Percentiles rank a stretch among this genome's conserved stretches.
Conservation (phyloP, 139 green algal genomes). For the Marvania coccoides region DNA sequence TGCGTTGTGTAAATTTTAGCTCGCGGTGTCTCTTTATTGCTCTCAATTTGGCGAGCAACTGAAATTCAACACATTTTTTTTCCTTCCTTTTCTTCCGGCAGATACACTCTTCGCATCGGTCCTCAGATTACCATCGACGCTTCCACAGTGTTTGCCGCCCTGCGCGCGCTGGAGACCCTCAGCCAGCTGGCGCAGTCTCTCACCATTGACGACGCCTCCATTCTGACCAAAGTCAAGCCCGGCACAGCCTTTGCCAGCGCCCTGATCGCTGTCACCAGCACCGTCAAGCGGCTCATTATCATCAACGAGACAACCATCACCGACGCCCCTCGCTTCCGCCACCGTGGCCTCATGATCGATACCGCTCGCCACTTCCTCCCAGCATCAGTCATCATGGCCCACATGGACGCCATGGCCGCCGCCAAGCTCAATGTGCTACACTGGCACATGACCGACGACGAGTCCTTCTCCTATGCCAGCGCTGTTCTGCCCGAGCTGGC, state of each 20-base stretch:
- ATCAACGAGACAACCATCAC: constrained; percentile 13
- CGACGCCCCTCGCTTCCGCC: constrained; percentile 20
- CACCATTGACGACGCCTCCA: no score
- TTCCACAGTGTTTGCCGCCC: constrained; percentile 24
- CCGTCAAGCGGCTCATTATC: background rate
- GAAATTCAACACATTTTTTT: no score
- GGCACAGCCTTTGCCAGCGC: background rate
- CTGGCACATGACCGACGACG: constrained; percentile 54
- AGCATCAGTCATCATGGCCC: constrained; percentile 21
- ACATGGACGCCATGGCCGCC: constrained; percentile 50
- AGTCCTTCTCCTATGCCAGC: constrained; percentile 29
- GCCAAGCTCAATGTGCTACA: constrained; percentile 58
- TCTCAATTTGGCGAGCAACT: no score
- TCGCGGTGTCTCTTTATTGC: no score
- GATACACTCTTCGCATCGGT: no score
- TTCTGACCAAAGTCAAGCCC: background rate
- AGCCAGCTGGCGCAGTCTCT: constrained; percentile 32
- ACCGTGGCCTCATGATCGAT: constrained; percentile 54
- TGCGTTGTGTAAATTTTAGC: no score
- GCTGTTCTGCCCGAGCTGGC: constrained; percentile 17
- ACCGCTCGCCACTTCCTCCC: constrained; percentile 51
- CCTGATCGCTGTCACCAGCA: constrained; percentile 1
- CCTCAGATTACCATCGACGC: no score
- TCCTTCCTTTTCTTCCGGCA: no score
- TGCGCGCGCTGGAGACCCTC: constrained; percentile 38